These are phyloP conservation scores for Parafenestella ontariensis DNA, from an alignment of 2,329 filamentous ascomycete species.

Conservation along the genomic window DNA sequence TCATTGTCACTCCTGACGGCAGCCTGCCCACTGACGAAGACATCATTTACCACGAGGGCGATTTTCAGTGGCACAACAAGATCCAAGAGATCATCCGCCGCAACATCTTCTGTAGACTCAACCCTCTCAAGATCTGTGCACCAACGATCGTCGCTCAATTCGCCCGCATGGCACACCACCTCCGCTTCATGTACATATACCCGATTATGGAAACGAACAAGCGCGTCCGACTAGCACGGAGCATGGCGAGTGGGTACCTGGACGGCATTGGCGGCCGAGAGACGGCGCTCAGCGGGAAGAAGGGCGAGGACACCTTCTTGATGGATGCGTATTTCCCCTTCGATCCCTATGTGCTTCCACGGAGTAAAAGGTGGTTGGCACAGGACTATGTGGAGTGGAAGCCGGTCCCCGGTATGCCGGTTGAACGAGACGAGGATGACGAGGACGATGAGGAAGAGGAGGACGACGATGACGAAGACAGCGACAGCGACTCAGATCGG, in stretches of 20 bases:
- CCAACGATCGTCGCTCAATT: constrained; percentile 91
- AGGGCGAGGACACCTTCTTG: constrained; percentile 80
- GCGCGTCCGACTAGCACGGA: constrained; percentile 79
- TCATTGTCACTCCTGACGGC: constrained; percentile 68
- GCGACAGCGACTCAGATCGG: constrained; percentile 11
- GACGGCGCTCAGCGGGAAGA: constrained; percentile 58
- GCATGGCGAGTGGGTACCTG: constrained; percentile 63
- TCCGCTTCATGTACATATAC: constrained; percentile 89
- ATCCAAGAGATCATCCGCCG: constrained; percentile 76
- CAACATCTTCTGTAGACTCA: constrained; percentile 87
- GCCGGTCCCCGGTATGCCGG: constrained; percentile 48
- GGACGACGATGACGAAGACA: constrained; percentile 30
- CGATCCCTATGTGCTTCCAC: constrained; percentile 90
- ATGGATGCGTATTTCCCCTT: constrained; percentile 97
- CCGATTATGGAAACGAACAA: constrained; percentile 91
- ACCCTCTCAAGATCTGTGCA: constrained; percentile 93
- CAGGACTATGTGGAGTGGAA: constrained; percentile 54
- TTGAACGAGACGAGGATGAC: constrained; percentile 55
- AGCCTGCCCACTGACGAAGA: constrained; percentile 49
- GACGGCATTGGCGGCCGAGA: constrained; percentile 59
- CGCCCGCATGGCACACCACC: constrained; percentile 82
- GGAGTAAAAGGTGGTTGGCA: constrained; percentile 87
- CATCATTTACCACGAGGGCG: constrained; percentile 70
- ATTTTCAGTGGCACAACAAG: constrained; percentile 78
- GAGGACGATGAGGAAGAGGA: constrained; percentile 49